Evolutionary conservation across 2,329 filamentous ascomycete genomes (phyloP).

Genomic region (Phialocephala subalpina): DNA sequence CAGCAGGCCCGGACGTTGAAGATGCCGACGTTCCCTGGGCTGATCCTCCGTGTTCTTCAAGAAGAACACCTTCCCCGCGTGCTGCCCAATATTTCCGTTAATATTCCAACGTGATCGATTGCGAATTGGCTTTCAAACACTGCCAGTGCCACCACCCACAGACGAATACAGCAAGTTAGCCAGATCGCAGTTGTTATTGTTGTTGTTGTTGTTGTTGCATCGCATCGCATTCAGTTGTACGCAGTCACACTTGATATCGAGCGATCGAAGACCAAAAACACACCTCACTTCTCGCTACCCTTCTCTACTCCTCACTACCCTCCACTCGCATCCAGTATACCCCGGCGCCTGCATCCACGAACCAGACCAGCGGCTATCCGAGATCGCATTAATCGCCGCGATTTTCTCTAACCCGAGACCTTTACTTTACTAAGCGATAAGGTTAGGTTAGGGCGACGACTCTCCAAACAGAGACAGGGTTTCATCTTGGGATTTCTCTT

Average conservation of each 20-base stretch:
- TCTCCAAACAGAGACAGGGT: conserved; percentile 6
- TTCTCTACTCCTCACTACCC: not conserved
- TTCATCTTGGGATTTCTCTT: conserved; percentile 1
- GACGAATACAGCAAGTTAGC: not conserved
- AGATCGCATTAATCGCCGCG: conserved; percentile 4
- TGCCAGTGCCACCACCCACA: not conserved
- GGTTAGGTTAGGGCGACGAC: too few species aligned
- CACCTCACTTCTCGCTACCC: not conserved
- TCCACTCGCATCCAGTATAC: not conserved
- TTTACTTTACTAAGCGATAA: conserved; percentile 6
- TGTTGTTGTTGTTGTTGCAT: too few species aligned
- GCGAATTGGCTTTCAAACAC: not conserved
- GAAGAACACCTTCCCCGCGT: not conserved
- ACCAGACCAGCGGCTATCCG: conserved; percentile 8
- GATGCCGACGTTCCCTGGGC: conserved; percentile 8
- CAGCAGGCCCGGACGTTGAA: not conserved
- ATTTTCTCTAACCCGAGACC: not conserved
- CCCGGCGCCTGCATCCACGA: not conserved
- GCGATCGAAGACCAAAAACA: not conserved
- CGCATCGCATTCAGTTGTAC: not conserved
- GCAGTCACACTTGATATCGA: too few species aligned
- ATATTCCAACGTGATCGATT: conserved; percentile 3
- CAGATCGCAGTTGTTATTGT: not conserved
- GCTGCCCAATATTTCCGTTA: not conserved
- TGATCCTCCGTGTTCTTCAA: conserved; percentile 2